Base-by-base conservation (phyloP, 2,329 filamentous ascomycete genomes). In the Trichoderma semiorbis region DNA sequence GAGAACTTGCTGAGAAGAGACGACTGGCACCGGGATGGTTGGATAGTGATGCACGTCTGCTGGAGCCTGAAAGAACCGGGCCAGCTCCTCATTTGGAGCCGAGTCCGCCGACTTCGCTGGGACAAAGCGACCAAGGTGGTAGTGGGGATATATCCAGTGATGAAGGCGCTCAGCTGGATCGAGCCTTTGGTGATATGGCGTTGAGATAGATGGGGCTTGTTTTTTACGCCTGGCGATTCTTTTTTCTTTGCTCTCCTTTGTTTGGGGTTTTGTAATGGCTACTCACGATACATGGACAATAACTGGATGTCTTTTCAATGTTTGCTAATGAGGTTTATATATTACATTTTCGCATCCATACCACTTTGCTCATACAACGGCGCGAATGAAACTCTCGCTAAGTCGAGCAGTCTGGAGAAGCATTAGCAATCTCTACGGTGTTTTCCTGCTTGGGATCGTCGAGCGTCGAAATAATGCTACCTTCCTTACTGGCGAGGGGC, bases 1-100 rank as follows among this genome's bases (percentile, higher is more conserved):
- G 90, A 71, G 92, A 95, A 74, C 83, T 95, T 73, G 91, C 91
- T 5, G 92, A 95, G 87, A 95, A 94, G 86, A 85, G 93, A 75
- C 85, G 92, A 69, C 87, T 94, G 21, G 93, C 93, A 12, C 93
- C 93, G 0, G 93, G 93, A 0, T 96, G 92, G 91, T 82, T 95
- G 76, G 93, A 95, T 77, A 92, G 91, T 76, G 90, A 93, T 70
- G 87, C 88, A 65, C 84, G 89, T 68, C 82, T 95, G 62, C 80
- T 95, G 66, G 87, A 92, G 81, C 93, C 93, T 0, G 89, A 92
- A 81, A 87, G 84, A 76, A 82, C 81, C 36, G 76, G 79, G 1
- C 77, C 72, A 50, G 76, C 78, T 12, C 77, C 78, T n/a, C 75
- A 81, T 28, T 71, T 75, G 3, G 79, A 65, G 39, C 71, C 75